A percentile compares a stretch with the other conserved stretches of the same genome.
Evolutionary conservation across 1,284 basidiomycete genomes (phyloP).

Genomic region (Apiotrichum akiyoshidainum): DNA sequence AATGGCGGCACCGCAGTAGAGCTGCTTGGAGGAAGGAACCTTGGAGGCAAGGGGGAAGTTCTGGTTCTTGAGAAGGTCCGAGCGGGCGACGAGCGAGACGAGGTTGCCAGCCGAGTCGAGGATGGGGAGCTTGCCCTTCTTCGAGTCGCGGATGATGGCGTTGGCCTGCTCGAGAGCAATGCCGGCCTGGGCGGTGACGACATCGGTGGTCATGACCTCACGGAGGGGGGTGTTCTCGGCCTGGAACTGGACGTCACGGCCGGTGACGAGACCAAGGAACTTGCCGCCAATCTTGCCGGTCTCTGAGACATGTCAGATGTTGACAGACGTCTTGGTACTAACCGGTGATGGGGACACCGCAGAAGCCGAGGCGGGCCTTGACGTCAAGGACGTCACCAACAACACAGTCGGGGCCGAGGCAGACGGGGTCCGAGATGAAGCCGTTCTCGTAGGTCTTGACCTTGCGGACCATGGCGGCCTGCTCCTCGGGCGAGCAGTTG

Average conservation of each 20-base stretch:
- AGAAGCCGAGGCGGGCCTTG: constrained; percentile 89
- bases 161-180: constrained; percentile 91
- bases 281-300: constrained; percentile 82
- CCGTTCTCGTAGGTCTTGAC: constrained; percentile 99
- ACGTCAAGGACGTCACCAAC: constrained; percentile 92
- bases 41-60: constrained; percentile 95
- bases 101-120: constrained; percentile 72
- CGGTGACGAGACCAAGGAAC: constrained; percentile 93
- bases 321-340: constrained; percentile 9
- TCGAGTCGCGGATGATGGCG: constrained; percentile 88
- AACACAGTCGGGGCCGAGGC: constrained; percentile 69
- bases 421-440: constrained; percentile 93
- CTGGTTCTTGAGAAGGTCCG: constrained; percentile 96
- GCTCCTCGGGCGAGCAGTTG: constrained; percentile 82
- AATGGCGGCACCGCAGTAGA: constrained; percentile 95
- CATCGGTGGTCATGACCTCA: constrained; percentile 85
- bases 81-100: constrained; percentile 84
- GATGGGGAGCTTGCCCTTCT: constrained; percentile 96
- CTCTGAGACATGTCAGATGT: constrained; percentile 57
- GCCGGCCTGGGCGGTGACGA: constrained; percentile 78
- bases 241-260: constrained; percentile 94
- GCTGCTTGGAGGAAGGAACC: constrained; percentile 86
- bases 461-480: constrained; percentile 94
- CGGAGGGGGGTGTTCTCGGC: constrained; percentile 64
- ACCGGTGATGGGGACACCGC: constrained; percentile 96